These are phyloP conservation scores for Eucalyptus pauciflora DNA, from an alignment of 345 rosid species.

Conservation along the genomic window DNA sequence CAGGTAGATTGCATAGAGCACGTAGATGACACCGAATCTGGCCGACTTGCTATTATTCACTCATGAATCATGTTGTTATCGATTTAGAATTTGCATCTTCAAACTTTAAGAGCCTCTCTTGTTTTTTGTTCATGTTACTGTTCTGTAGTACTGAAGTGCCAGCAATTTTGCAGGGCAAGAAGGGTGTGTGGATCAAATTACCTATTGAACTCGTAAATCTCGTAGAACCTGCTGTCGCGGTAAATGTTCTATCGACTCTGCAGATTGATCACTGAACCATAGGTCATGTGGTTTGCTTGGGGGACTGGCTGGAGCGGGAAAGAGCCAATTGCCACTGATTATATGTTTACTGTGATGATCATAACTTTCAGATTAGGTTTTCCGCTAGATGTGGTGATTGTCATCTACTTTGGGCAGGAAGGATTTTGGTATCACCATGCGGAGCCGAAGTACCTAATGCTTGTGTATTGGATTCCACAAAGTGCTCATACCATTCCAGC, in stretches of 20 bases:
- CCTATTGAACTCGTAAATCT: slow-evolving; percentile 58
- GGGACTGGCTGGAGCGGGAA: neutral
- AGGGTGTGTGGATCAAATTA: slow-evolving; percentile 81
- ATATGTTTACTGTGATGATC: neutral
- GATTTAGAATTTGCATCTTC: neutral
- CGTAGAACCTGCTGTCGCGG: slow-evolving; percentile 70
- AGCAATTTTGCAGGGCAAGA: slow-evolving; percentile 50
- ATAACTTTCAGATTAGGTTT: neutral
- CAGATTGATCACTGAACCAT: neutral
- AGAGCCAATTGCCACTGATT: neutral
- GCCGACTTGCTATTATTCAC: neutral
- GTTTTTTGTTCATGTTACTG: neutral
- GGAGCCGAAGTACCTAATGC: slow-evolving; percentile 75
- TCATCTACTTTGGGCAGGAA: slow-evolving; percentile 34
- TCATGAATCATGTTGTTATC: neutral
- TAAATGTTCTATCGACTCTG: neutral
- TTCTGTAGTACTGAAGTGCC: neutral
- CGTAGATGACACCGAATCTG: neutral
- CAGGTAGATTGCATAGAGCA: neutral
- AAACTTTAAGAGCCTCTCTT: neutral
- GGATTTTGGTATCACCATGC: slow-evolving; percentile 95
- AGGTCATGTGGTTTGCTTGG: neutral
- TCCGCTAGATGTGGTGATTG: neutral
- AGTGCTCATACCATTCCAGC: slow-evolving; percentile 54
- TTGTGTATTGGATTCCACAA: slow-evolving; percentile 71